Base-by-base conservation (phyloP, 345 rosid species). In the Nasturtium officinale region DNA sequence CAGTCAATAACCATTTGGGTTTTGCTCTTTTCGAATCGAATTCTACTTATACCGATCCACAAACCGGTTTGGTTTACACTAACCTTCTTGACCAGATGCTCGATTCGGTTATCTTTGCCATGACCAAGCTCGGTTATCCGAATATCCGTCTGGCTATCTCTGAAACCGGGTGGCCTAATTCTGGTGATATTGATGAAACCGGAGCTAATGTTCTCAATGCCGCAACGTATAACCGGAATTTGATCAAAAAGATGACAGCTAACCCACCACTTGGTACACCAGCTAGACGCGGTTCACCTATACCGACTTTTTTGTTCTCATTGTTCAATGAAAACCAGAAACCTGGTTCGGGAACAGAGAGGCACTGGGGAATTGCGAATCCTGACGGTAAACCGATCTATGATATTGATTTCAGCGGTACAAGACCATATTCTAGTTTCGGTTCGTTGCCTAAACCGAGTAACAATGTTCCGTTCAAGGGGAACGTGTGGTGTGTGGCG, bases 101-200 rank as follows among this genome's bases (percentile, higher is more conserved):
- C 2, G 96, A 92, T 56, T 86, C 91, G 0, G 67, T 85, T 10
- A 51, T 78, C 29, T 86, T 79, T 3, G 96, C 95, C 3, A 86
- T 87, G 85, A 51, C 73, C 33, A 90, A 72, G 77, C 88, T 90
- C 0, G 96, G 96, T 11, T 87, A 66, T 81, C 82, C 78, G 0
- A 37, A 81, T 11, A 67, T 88, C 80, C 77, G 67, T 28, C 71
- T 92, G 3, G 72, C 81, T 0, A 88, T 92, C 40, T 77, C 98
- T 0, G 96, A 88, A 81, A 92, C 98, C 5, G 98, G 98, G 2
- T 92, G 96, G 98, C 96, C 98, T 17, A 83, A 77, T 26, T 46
- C 77, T 0, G 96, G 98, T 5, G 96, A 92, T 67, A 60, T 87
- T 3, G 87, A 85, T 6, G 83, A 92, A 76, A 67, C 75, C 0